Evolutionary conservation across 2,329 filamentous ascomycete species (phyloP), one percentile per base, ranked within the genome.

Genomic region (Ceratocystiopsis sp.): DNA sequence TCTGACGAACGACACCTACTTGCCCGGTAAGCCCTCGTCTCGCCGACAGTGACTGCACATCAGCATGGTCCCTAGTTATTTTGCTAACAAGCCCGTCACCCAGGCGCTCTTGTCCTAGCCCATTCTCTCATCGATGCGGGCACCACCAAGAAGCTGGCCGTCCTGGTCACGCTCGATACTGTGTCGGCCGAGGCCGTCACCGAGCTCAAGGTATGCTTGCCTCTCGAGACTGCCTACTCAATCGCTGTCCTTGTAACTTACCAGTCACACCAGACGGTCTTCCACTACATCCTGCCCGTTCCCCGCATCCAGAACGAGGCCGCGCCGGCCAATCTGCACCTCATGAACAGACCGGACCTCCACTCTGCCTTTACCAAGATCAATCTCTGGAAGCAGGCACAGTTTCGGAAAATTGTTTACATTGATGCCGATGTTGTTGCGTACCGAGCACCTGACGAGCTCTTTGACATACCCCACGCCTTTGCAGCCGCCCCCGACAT

Each of bases 301-400:
- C 72, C 80, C 44, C 77, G 79, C 49, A 78, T 95, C 55, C 73
- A 73, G 49, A 96, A 87, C 59, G 69, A 73, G 46, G 75, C 73
- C 37, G 36, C 48, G 19, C 81, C 84, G 3, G 77, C 76, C 45
- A 96, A 96, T 55, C 74, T 98, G 45, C 78, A 80, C 59, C 73
- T 96, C 44, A 95, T 98, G 87, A 78, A 86, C 58, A 83, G 91
- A 42, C 73, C 78, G 49, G 91, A 98, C 56, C 71, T 98, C 41
- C 78, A 89, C 55, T 89, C 86, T 25, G 83, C 87, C 49, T 96
- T 96, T 57, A 96, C 91, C 52, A 98, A 98, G 66, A 87, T 98
- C 61, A 78, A 84, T 51, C 69, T 98, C 16, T 98, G 91, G 91
- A 83, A 80, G 50, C 82, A 87, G 61, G 80, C 75, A 3, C 85